Percentiles rank a stretch among this genome's conserved stretches.
phyloP scores from a whole-genome alignment of 2,329 filamentous ascomycete genomes.

The Aspergillus sojae region DNA sequence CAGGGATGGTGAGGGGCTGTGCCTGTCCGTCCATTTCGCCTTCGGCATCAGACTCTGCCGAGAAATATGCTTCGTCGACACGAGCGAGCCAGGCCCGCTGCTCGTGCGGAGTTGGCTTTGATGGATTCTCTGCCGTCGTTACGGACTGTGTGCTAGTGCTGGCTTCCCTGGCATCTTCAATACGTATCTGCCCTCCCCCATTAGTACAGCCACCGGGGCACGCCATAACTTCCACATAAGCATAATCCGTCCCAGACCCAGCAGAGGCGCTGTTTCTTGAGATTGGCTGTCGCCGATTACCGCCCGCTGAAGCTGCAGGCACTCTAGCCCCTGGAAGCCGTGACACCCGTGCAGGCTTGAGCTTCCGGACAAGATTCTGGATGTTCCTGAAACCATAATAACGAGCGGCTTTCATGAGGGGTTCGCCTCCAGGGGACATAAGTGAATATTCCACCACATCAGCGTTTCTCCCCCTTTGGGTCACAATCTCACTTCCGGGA shows the following conservation, averaged over 20 bases:
- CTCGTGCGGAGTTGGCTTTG: constrained; percentile 71
- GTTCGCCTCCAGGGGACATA: constrained; percentile 56
- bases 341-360: constrained; percentile 79
- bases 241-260: constrained; percentile 63
- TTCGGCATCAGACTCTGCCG: constrained; percentile 62
- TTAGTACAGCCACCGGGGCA: constrained; percentile 99
- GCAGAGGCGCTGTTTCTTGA: constrained; percentile 36
- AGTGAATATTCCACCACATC: constrained; percentile 88
- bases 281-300: constrained; percentile 31
- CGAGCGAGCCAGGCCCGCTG: constrained; percentile 83
- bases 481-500: constrained; percentile 71
- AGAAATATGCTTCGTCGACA: constrained; percentile 90
- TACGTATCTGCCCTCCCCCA: constrained; percentile 91
- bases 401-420: constrained; percentile 77
- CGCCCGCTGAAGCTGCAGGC: constrained; percentile 32
- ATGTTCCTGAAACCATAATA: constrained; percentile 99
- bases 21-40: constrained; percentile 31
- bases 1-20: constrained; percentile 27
- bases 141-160: constrained; percentile 18
- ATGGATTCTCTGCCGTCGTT: constrained; percentile 26
- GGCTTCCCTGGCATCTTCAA: constrained; percentile 67
- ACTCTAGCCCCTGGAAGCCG: constrained; percentile 76
- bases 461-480: constrained; percentile 77
- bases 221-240: constrained; percentile 99
- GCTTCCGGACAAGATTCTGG: constrained; percentile 89